Conservation (phyloP, 2,329 filamentous ascomycete species). For the Talaromyces sp. region DNA sequence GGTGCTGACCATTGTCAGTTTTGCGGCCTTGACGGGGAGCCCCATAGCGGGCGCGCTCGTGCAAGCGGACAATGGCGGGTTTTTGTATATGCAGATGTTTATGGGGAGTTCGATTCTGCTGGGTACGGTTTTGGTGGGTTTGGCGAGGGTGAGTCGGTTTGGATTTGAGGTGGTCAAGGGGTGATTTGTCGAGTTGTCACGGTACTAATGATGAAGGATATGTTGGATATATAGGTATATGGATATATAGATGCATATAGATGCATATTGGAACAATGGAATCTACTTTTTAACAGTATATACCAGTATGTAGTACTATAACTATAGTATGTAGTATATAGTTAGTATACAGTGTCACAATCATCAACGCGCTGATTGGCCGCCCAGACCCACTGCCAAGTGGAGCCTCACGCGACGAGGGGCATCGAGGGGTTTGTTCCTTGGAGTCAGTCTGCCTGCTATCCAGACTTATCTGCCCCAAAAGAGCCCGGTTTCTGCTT, state of each 20-base stretch:
- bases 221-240: neutral
- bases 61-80: slow-evolving; percentile 40
- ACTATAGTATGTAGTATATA: too few relatives aligned
- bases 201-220: neutral
- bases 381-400: neutral
- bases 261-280: neutral
- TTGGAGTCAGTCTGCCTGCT: too few relatives aligned
- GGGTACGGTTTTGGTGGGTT: slow-evolving; percentile 40
- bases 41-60: slow-evolving; percentile 54
- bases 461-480: neutral
- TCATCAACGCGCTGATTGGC: neutral
- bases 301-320: too few relatives aligned
- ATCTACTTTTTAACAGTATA: neutral
- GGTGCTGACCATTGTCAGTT: slow-evolving; percentile 51
- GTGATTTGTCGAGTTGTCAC: slow-evolving; percentile 14
- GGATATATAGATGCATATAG: too few relatives aligned
- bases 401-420: neutral
- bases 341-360: too few relatives aligned
- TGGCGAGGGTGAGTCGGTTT: slow-evolving; percentile 36
- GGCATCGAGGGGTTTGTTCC: neutral
- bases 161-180: slow-evolving; percentile 32
- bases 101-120: slow-evolving; percentile 42
- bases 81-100: slow-evolving; percentile 51
- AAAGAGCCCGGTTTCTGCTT: neutral
- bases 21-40: slow-evolving; percentile 52